These are phyloP conservation scores for Calamus simplicifolius DNA, from an alignment of 176 grass and related monocot species.

Conservation along the genomic window DNA sequence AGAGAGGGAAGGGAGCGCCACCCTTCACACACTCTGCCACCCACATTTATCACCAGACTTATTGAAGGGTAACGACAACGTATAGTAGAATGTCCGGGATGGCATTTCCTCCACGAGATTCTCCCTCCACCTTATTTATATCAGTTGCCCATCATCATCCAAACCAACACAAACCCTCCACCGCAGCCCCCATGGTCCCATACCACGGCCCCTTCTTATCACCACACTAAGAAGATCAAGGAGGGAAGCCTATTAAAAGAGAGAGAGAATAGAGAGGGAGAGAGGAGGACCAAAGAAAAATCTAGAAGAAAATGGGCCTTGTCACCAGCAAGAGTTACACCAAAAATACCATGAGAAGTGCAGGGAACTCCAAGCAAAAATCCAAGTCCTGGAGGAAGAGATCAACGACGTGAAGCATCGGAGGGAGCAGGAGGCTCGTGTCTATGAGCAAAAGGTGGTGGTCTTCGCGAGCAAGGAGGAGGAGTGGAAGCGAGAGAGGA, in stretches of 20 bases:
- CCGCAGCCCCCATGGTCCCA: too few relatives aligned
- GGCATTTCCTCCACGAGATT: too few relatives aligned
- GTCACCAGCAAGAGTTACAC: slow-evolving; percentile 21
- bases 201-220: too few relatives aligned
- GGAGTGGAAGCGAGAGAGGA: slow-evolving; percentile 31
- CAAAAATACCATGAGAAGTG: slow-evolving; percentile 3
- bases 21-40: slow-evolving; percentile 26
- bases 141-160: too few relatives aligned
- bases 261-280: neutral
- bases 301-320: slow-evolving; percentile 19
- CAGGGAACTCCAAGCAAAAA: slow-evolving; percentile 15
- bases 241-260: too few relatives aligned
- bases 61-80: too few relatives aligned
- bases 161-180: too few relatives aligned
- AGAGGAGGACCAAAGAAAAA: neutral
- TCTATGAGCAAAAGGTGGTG: slow-evolving; percentile 15
- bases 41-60: slow-evolving; percentile 4
- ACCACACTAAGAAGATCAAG: too few relatives aligned
- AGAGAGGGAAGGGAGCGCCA: slow-evolving; percentile 11
- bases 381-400: slow-evolving; percentile 25
- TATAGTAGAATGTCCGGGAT: too few relatives aligned
- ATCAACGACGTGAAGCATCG: slow-evolving; percentile 20
- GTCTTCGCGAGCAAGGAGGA: slow-evolving; percentile 28
- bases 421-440: slow-evolving; percentile 17
- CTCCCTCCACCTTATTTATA: too few relatives aligned